Evolutionary conservation across 768 basidiomycete genomes (phyloP).

Genomic region (Rhizopogon sp.): DNA sequence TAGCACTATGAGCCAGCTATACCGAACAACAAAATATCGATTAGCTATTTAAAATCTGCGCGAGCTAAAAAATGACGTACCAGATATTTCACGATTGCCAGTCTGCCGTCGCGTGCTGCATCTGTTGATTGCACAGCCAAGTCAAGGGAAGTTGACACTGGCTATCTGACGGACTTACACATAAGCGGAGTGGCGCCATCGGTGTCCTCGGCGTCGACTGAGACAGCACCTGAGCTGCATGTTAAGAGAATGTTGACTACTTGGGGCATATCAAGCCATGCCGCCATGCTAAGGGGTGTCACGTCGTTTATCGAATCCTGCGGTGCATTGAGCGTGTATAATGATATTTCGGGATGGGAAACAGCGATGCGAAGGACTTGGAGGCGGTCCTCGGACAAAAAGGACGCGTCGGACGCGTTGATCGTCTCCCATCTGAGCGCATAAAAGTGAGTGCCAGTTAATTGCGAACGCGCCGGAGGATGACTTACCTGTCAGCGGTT

Average conservation of each 20-base stretch:
- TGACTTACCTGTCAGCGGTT: constrained; percentile 62
- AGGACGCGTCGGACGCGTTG: constrained; percentile 68
- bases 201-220: constrained; percentile 70
- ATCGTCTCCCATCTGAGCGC: constrained; percentile 57
- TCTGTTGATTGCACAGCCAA: constrained; percentile 37
- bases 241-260: constrained; percentile 64
- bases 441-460: constrained; percentile 3
- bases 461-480: constrained; percentile 4
- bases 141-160: constrained; percentile 1
- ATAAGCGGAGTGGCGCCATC: constrained; percentile 78
- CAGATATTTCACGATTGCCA: constrained; percentile 62
- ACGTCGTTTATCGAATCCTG: constrained; percentile 67
- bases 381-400: constrained; percentile 53
- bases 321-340: constrained; percentile 72
- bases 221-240: constrained; percentile 52
- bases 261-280: constrained; percentile 65
- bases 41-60: constrained; percentile 7
- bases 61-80: constrained; percentile 34
- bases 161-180: constrained; percentile 47
- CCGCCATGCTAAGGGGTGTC: constrained; percentile 72
- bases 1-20: constrained; percentile 59
- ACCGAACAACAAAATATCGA: not conserved
- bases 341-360: constrained; percentile 51
- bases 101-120: constrained; percentile 67
- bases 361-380: constrained; percentile 52